Evolutionary conservation across 2,329 filamentous ascomycete genomes (phyloP), one percentile per base, ranked within the genome.

Genomic region (Colletotrichum higginsianum): DNA sequence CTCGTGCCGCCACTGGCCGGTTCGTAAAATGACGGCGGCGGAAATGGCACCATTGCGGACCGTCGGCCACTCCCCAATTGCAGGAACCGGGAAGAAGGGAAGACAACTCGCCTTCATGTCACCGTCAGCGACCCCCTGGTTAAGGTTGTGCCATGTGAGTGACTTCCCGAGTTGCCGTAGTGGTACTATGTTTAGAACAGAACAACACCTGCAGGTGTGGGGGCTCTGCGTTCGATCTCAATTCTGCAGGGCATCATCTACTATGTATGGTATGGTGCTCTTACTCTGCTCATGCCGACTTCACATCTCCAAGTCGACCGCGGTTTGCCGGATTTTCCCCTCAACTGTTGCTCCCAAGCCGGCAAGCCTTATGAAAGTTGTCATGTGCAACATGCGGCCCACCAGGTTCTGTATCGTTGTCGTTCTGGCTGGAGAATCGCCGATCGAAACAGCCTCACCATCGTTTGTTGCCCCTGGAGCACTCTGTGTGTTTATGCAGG

Each of bases 121-220:
- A 61, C 35, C 38, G 67, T 56, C 56, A 26, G 57, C 64, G 50
- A 16, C n/a, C 21, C 21, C 40, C 44, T 53, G 57, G 26, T 42
- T 57, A 57, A 57, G 58, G 63, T 42, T 50, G 50, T 71, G 26
- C n/a, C 23, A 46, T 61, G 21, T 40, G 46, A 42, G 21, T 40
- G 46, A 42, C n/a, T 44, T 30, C 35, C 57, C 47, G 38, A 38
- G 35, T 56, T 57, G 42, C 42, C 23, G 56, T 49, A 56, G 64
- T 52, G 21, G 50, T 40, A 18, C 68, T 71, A 67, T 42, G 57
- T 67, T 71, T 71, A 71, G 64, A 61, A 67, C 16, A 61, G 13
- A 55, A 56, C 35, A 44, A 38, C 26, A n/a, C 44, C 50, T 60
- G 67, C 21, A 69, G 23, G 47, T 42, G 63, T 56, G 42, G n/a